Evolutionary conservation across 768 basidiomycete genomes (phyloP).

Genomic region (Termitomyces sp.): DNA sequence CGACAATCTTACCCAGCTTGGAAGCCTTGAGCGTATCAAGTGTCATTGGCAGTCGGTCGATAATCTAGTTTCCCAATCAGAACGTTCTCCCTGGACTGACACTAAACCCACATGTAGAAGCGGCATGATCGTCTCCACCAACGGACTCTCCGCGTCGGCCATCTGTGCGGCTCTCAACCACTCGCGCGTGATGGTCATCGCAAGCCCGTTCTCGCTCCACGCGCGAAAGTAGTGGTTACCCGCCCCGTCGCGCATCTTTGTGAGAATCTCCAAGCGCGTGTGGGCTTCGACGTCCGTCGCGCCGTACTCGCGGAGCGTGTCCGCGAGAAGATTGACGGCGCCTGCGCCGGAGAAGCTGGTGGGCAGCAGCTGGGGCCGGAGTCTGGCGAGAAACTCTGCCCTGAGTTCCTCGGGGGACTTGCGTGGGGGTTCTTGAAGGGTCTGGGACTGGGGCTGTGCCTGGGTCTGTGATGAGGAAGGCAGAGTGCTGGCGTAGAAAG

Average conservation of each 20-base stretch:
- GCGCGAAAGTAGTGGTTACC: conserved; percentile 85
- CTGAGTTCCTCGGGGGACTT: conserved; percentile 47
- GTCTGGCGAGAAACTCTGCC: conserved; percentile 42
- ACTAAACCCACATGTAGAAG: conserved; percentile 68
- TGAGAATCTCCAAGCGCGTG: conserved; percentile 71
- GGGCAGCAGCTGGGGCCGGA: conserved; percentile 54
- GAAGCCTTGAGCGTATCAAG: conserved; percentile 62
- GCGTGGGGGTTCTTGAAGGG: conserved; percentile 17
- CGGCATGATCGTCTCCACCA: conserved; percentile 80
- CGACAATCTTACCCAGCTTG: conserved; percentile 76
- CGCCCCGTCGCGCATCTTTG: conserved; percentile 77
- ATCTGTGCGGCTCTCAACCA: conserved; percentile 73
- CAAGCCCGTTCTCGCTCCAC: conserved; percentile 71
- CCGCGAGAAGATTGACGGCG: conserved; percentile 58
- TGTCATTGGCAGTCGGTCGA: conserved; percentile 77
- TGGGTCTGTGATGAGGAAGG: background rate
- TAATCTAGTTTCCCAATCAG: conserved; percentile 42
- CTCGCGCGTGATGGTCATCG: conserved; percentile 74
- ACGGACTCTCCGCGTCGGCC: conserved; percentile 44
- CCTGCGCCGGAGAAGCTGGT: conserved; percentile 62
- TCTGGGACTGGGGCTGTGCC: conserved; percentile 15
- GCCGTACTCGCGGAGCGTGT: conserved; percentile 54
- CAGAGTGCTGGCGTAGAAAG: conserved; percentile 21
- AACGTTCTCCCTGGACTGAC: too few species aligned
- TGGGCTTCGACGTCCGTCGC: conserved; percentile 55